Evolutionary conservation across 2,329 filamentous ascomycete species (phyloP).

Genomic region (Fonsecaea erecta): DNA sequence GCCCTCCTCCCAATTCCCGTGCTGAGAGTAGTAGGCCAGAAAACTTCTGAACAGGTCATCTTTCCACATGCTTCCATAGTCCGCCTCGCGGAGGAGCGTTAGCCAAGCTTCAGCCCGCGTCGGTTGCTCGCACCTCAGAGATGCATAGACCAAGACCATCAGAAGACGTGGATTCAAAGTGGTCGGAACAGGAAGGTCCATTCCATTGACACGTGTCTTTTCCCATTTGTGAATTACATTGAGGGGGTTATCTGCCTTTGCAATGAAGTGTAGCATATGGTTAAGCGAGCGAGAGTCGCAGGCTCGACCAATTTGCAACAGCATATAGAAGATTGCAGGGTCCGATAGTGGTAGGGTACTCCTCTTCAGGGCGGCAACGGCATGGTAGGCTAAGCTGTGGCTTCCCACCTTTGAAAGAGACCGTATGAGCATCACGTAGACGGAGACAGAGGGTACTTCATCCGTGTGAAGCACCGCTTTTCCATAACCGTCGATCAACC

Average conservation of each 20-base stretch:
- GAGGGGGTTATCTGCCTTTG: slow-evolving; percentile 15
- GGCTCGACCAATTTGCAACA: slow-evolving; percentile 25
- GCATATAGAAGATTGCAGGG: slow-evolving; percentile 25
- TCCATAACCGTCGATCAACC: slow-evolving; percentile 29
- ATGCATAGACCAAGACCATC: slow-evolving; percentile 28
- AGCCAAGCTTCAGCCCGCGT: slow-evolving; percentile 35
- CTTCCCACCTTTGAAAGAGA: slow-evolving; percentile 23
- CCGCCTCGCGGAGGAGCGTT: slow-evolving; percentile 25
- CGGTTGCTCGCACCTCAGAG: slow-evolving; percentile 32
- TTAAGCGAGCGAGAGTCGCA: slow-evolving; percentile 29
- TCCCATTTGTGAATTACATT: slow-evolving; percentile 32
- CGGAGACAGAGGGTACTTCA: slow-evolving; percentile 24
- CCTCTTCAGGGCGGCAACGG: slow-evolving; percentile 28
- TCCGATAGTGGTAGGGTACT: slow-evolving; percentile 31
- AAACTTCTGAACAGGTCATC: slow-evolving; percentile 33
- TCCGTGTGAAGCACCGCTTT: slow-evolving; percentile 26
- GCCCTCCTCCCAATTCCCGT: slow-evolving; percentile 34
- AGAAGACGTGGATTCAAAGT: slow-evolving; percentile 26
- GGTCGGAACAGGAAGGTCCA: slow-evolving; percentile 31
- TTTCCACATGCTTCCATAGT: slow-evolving; percentile 23
- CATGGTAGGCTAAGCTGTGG: slow-evolving; percentile 28
- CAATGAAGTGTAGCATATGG: slow-evolving; percentile 25
- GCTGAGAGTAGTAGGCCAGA: slow-evolving; percentile 29
- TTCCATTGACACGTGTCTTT: slow-evolving; percentile 23
- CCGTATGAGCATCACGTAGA: slow-evolving; percentile 31